Percentiles rank a stretch among this genome's conserved stretches.
Evolutionary conservation across 805 yeast genomes (phyloP).

Genomic region (Myxozyma monticola): DNA sequence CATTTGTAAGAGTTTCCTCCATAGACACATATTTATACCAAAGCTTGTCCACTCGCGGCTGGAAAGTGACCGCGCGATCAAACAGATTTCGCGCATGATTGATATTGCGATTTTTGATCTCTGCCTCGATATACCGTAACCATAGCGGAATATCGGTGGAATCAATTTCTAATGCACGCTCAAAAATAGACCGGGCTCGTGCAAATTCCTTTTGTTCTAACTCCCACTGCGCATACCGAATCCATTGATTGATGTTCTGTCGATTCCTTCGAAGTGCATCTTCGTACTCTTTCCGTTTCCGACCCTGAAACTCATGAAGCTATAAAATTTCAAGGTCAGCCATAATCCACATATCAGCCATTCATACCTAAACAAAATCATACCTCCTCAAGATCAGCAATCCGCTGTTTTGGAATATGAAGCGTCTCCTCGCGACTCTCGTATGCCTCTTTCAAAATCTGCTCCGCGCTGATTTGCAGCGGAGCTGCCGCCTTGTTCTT

Average conservation of each 20-base stretch:
- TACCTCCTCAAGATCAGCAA: slow-evolving; percentile 72
- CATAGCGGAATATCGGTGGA: slow-evolving; percentile 77
- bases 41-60: slow-evolving; percentile 80
- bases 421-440: slow-evolving; percentile 48
- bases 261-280: slow-evolving; percentile 83
- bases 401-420: slow-evolving; percentile 46
- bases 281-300: slow-evolving; percentile 81
- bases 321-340: slow-evolving; percentile 1
- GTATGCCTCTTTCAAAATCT: slow-evolving; percentile 62
- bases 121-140: slow-evolving; percentile 79
- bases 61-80: slow-evolving; percentile 68
- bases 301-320: slow-evolving; percentile 67
- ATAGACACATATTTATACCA: slow-evolving; percentile 83
- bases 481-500: slow-evolving; percentile 49
- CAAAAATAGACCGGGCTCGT: slow-evolving; percentile 84
- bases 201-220: slow-evolving; percentile 71
- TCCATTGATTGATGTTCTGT: slow-evolving; percentile 82
- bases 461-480: slow-evolving; percentile 63
- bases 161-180: slow-evolving; percentile 79
- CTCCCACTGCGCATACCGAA: slow-evolving; percentile 88
- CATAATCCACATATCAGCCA: background rate
- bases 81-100: slow-evolving; percentile 87
- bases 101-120: slow-evolving; percentile 66
- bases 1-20: slow-evolving; percentile 74
- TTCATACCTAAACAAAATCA: background rate